Evolutionary conservation across 345 rosid genomes (phyloP).

Genomic region (Citrus reticulata): DNA sequence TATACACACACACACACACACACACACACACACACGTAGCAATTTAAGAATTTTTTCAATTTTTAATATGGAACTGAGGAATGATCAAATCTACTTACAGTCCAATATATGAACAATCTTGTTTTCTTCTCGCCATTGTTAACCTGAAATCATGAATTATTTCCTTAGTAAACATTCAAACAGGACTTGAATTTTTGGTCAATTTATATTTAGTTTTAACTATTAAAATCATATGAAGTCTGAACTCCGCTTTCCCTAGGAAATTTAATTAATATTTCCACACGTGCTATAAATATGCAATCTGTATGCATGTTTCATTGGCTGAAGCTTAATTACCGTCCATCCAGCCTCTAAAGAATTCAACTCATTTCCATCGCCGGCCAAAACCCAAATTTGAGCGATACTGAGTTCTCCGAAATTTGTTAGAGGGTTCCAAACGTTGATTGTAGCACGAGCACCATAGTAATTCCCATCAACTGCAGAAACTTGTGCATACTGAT

Average conservation of each 20-base stretch:
- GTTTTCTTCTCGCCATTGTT: neutral
- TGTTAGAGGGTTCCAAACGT: constrained; percentile 23
- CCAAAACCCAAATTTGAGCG: constrained; percentile 13
- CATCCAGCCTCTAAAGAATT: constrained; percentile 25
- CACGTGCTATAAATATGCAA: too few species aligned
- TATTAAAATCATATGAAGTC: too few species aligned
- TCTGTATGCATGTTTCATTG: too few species aligned
- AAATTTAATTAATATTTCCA: too few species aligned
- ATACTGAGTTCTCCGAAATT: neutral
- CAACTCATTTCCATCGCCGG: neutral
- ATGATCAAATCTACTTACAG: constrained; percentile 14
- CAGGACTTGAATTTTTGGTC: neutral
- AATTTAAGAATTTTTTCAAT: too few species aligned
- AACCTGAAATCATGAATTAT: constrained; percentile 1
- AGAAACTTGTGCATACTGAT: constrained; percentile 16
- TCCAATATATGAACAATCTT: constrained; percentile 29
- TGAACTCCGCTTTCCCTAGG: too few species aligned
- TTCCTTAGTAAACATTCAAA: neutral
- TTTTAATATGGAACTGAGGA: too few species aligned
- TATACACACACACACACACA: too few species aligned
- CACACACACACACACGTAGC: too few species aligned
- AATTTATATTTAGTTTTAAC: too few species aligned
- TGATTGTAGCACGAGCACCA: constrained; percentile 20
- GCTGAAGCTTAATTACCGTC: constrained; percentile 3
- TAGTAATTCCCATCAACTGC: neutral